phyloP scores from a whole-genome alignment of 768 basidiomycete species.

The Lactarius vividus region DNA sequence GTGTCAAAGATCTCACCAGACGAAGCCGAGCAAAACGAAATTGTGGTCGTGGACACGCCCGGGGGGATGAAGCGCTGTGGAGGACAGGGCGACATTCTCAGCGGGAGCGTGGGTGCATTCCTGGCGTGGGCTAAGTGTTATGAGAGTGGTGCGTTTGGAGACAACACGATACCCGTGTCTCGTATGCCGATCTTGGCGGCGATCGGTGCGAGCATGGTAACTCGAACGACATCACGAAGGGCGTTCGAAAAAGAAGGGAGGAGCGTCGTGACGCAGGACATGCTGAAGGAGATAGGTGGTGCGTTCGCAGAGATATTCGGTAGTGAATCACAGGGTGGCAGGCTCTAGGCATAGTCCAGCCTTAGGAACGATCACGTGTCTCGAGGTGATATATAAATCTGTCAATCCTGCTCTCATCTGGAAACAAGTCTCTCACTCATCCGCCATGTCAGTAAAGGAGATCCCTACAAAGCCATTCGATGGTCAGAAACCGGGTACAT shows the following conservation, averaged over 20 bases:
- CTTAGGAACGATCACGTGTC: conserved; percentile 20
- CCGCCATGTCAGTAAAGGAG: conserved; percentile 55
- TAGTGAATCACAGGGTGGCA: conserved; percentile 42
- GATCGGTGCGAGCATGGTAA: conserved; percentile 83
- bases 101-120: conserved; percentile 83
- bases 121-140: conserved; percentile 96
- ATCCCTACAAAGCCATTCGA: conserved; percentile 84
- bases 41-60: conserved; percentile 58
- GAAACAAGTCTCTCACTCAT: conserved; percentile 17
- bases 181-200: conserved; percentile 82
- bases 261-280: conserved; percentile 62
- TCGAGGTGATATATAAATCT: conserved; percentile 16
- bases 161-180: conserved; percentile 52
- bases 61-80: conserved; percentile 93
- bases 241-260: conserved; percentile 78
- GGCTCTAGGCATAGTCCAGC: conserved; percentile 32
- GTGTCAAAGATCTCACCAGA: conserved; percentile 36
- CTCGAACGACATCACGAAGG: conserved; percentile 73
- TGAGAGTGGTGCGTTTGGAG: conserved; percentile 76
- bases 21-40: conserved; percentile 43
- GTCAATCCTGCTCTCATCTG: background rate
- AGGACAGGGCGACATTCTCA: conserved; percentile 93
- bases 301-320: conserved; percentile 77
- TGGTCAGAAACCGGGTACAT: conserved; percentile 97
- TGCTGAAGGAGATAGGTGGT: conserved; percentile 49